Conservation (phyloP, 2,329 filamentous ascomycete genomes). For the Endoconidiophora polonica region DNA sequence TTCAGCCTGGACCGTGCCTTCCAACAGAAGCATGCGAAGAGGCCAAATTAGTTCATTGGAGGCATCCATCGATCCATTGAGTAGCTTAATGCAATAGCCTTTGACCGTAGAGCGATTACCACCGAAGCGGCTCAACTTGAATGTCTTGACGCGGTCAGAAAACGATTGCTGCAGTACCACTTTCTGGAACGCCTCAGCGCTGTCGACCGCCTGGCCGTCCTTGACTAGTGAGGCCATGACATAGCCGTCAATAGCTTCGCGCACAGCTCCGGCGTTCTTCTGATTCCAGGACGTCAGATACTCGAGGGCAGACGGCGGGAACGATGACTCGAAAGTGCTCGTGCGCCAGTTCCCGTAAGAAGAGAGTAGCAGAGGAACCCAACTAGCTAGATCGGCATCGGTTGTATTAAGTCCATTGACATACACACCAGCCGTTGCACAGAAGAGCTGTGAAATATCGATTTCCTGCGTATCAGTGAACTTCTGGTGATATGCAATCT, state of each 20-base stretch:
- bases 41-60: constrained; percentile 4
- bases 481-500: background rate
- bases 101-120: background rate
- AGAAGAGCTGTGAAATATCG: constrained; percentile 1
- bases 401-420: constrained; percentile 2
- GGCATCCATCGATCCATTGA: background rate
- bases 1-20: background rate
- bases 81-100: background rate
- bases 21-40: background rate
- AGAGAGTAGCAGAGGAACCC: constrained; percentile 5
- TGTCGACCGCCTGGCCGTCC: background rate
- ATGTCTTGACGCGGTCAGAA: background rate
- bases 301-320: constrained; percentile 1
- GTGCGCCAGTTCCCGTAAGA: constrained; percentile 6
- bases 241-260: constrained; percentile 8
- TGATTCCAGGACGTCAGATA: constrained; percentile 5
- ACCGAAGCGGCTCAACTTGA: constrained; percentile 6
- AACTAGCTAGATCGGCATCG: constrained; percentile 6
- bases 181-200: background rate
- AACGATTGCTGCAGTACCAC: background rate
- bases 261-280: background rate
- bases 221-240: background rate
- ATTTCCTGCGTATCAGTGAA: background rate
- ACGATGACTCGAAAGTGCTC: constrained; percentile 5
- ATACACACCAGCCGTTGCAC: constrained; percentile 2